Evolutionary conservation across 2,329 filamentous ascomycete genomes (phyloP), one percentile per base, ranked within the genome.

Genomic region (Xylaria digitata): DNA sequence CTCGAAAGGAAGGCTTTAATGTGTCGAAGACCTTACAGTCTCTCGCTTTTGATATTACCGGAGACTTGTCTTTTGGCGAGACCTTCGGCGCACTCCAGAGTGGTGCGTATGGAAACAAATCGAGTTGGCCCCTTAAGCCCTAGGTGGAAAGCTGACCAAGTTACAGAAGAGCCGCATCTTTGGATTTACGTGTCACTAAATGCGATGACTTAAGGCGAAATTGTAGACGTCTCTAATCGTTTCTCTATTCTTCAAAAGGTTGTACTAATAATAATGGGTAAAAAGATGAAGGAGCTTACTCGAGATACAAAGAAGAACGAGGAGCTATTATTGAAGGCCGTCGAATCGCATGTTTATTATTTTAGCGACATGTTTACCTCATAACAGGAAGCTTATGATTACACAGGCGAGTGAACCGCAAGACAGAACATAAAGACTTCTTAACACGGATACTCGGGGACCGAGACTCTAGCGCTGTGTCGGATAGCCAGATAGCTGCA

Each of bases 271-370:
- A 2, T 63, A 15, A 13, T 63, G 26, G 6, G 8, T 11, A n/a
- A 7, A 15, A n/a, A 57, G 5, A 11, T 52, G 13, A 53, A 56
- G 7, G 13, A 32, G 8, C 43, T 57, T 1, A 52, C 53, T 9
- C 2, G 42, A 34, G 61, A 57, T 9, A 52, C 61, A 2, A 40
- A 34, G 7, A 30, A 19, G 26, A 52, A 57, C 17, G 61, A 57
- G 7, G 43, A 63, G 26, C 6, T 57, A 3, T 23, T 43, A 6
- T n/a, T 32, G 1, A 49, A 57, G 32, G 21, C 43, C 5, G 45
- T 63, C 15, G 2, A 57, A 57, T 42, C 4, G 53, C 45, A 21
- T 6, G 32, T 37, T 9, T n/a, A n/a, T n/a, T n/a, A n/a, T n/a
- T 26, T 26, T 26, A 26, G 5, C 26, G 26, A 5, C 26, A 26